Percentiles rank a stretch among this genome's conserved stretches.
Conservation (phyloP, 345 rosid genomes). For the Balakata baccata region DNA sequence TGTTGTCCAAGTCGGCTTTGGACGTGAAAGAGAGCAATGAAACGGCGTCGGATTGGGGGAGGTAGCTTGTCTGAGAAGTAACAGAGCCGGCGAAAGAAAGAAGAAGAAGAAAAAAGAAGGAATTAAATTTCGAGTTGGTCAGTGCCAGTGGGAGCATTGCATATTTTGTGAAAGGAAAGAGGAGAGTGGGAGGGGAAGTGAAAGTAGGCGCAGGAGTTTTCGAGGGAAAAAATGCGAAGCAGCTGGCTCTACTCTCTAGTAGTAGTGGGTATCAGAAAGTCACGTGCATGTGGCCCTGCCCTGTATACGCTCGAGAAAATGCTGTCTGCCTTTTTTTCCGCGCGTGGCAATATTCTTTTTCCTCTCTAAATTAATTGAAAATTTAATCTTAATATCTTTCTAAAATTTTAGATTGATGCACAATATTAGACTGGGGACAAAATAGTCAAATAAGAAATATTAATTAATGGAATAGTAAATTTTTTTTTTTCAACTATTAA, state of each 20-base stretch:
- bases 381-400: no score
- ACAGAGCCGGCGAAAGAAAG: constrained; percentile 18
- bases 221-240: constrained; percentile 6
- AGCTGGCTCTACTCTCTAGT: constrained; percentile 21
- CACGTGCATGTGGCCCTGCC: constrained; percentile 34
- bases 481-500: no score
- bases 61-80: constrained; percentile 31
- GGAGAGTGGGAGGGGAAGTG: background rate
- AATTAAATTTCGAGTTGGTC: background rate
- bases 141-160: constrained; percentile 16
- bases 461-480: no score
- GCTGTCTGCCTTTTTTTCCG: background rate
- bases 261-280: constrained; percentile 16
- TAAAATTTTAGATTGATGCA: no score
- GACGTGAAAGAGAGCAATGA: constrained; percentile 77
- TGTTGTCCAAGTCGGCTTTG: constrained; percentile 75
- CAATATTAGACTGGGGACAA: no score
- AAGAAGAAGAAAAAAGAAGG: constrained; percentile 21
- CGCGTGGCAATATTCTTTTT: no score
- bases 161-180: background rate
- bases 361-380: no score
- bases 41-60: constrained; percentile 66
- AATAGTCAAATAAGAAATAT: no score
- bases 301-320: background rate
- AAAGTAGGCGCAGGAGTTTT: background rate